Evolutionary conservation across 2,329 filamentous ascomycete species (phyloP).

Genomic region (Paramyrothecium sp.): DNA sequence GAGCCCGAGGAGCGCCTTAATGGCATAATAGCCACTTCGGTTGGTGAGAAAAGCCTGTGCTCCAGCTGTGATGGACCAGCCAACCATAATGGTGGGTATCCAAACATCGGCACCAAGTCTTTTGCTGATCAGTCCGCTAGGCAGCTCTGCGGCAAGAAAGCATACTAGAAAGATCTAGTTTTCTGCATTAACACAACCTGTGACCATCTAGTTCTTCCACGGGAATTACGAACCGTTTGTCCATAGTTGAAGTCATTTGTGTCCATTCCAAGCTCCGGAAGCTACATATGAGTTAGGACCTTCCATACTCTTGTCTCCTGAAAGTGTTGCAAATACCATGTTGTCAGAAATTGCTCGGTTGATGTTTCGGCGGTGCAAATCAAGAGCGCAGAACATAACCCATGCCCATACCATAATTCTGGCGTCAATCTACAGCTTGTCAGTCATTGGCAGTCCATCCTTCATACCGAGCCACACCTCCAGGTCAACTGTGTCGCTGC

Average conservation of each 20-base stretch:
- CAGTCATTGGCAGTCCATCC: background rate
- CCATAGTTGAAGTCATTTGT: constrained; percentile 46
- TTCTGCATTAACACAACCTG: constrained; percentile 1
- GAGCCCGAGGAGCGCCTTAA: constrained; percentile 42
- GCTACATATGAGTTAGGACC: constrained; percentile 11
- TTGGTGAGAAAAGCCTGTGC: constrained; percentile 35
- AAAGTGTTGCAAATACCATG: too few species aligned
- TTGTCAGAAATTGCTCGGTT: constrained; percentile 40
- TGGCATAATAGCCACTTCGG: constrained; percentile 36
- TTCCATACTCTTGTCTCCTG: constrained; percentile 6
- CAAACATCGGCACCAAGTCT: constrained; percentile 46
- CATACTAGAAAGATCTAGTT: constrained; percentile 39
- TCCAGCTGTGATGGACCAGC: constrained; percentile 37
- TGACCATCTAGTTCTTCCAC: background rate
- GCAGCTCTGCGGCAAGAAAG: constrained; percentile 47
- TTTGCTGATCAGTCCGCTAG: constrained; percentile 49
- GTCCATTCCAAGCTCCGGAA: constrained; percentile 36
- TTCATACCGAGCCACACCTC: constrained; percentile 5
- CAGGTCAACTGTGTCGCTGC: background rate
- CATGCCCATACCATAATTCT: constrained; percentile 36
- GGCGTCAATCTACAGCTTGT: constrained; percentile 46
- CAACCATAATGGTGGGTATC: constrained; percentile 40
- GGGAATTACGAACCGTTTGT: constrained; percentile 24
- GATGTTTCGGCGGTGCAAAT: constrained; percentile 45
- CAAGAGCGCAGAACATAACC: constrained; percentile 47